These are phyloP conservation scores for Globisporangium emineosum DNA, from an alignment of 352 stramenopile genomes.

Conservation along the genomic window DNA sequence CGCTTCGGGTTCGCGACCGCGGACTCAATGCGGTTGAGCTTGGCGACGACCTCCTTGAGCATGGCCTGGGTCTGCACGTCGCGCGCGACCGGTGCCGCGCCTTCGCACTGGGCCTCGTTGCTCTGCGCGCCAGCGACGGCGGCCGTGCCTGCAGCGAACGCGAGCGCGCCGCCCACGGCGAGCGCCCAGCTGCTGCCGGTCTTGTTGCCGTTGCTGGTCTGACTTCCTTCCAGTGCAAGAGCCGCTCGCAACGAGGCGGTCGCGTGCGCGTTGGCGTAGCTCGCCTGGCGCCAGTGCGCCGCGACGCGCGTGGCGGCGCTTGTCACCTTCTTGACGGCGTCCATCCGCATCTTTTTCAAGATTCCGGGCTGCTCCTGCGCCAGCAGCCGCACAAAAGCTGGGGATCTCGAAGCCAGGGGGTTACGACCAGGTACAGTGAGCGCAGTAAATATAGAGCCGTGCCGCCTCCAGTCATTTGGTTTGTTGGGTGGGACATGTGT, in stretches of 20 bases:
- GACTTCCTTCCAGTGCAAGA: constrained; percentile 40
- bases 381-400: constrained; percentile 5
- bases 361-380: constrained; percentile 18
- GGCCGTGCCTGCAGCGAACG: constrained; percentile 22
- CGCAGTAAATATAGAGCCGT: constrained; percentile 5
- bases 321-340: constrained; percentile 39
- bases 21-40: constrained; percentile 86
- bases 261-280: constrained; percentile 28
- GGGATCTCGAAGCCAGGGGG: neutral
- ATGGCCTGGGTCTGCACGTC: constrained; percentile 60
- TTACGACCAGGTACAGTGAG: neutral
- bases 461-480: constrained; percentile 9
- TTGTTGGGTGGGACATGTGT: constrained; percentile 19
- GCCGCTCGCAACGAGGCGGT: constrained; percentile 39
- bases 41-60: constrained; percentile 81
- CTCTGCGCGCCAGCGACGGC: constrained; percentile 4
- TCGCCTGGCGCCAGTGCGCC: constrained; percentile 24
- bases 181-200: constrained; percentile 21
- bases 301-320: constrained; percentile 42
- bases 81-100: constrained; percentile 33
- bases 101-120: constrained; percentile 29
- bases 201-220: constrained; percentile 19
- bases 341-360: constrained; percentile 50
- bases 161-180: constrained; percentile 29
- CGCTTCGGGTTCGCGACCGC: constrained; percentile 81